Evolutionary conservation across 306 rosid species (phyloP).

Genomic region (Quercus bicolor): DNA sequence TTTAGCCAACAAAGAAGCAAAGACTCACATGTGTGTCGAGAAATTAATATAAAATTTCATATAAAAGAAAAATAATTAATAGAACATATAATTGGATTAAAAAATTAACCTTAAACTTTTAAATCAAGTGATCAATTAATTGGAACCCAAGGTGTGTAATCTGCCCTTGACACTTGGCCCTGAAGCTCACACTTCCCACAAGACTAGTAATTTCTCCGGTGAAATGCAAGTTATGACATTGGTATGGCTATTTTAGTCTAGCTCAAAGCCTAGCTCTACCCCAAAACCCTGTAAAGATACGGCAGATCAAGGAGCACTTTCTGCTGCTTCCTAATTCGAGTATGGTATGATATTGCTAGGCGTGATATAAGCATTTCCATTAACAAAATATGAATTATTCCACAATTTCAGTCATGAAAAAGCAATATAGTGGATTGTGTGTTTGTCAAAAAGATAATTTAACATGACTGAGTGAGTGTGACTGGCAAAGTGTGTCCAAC

Average conservation of each 20-base stretch:
- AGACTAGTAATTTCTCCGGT: too few relatives aligned
- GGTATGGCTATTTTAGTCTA: background rate
- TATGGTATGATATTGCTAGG: background rate
- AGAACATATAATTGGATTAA: too few relatives aligned
- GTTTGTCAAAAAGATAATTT: slow-evolving; percentile 30
- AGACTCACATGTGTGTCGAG: too few relatives aligned
- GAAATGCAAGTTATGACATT: background rate
- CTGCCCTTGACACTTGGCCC: too few relatives aligned
- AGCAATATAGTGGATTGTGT: slow-evolving; percentile 7
- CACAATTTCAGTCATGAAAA: background rate
- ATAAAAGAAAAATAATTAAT: too few relatives aligned
- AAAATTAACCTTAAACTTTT: too few relatives aligned
- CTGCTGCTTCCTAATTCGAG: background rate
- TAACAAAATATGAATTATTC: background rate
- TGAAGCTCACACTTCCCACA: too few relatives aligned
- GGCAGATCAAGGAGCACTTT: background rate
- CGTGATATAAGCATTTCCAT: background rate
- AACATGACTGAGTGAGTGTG: slow-evolving; percentile 29
- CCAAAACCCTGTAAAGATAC: background rate
- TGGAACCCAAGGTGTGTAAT: too few relatives aligned
- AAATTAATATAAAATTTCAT: too few relatives aligned
- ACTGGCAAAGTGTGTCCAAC: slow-evolving; percentile 29
- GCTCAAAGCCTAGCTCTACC: background rate
- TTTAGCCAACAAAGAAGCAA: too few relatives aligned
- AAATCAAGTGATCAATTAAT: too few relatives aligned